phyloP scores from a whole-genome alignment of 305 asterid genomes.

The Lippia alba region DNA sequence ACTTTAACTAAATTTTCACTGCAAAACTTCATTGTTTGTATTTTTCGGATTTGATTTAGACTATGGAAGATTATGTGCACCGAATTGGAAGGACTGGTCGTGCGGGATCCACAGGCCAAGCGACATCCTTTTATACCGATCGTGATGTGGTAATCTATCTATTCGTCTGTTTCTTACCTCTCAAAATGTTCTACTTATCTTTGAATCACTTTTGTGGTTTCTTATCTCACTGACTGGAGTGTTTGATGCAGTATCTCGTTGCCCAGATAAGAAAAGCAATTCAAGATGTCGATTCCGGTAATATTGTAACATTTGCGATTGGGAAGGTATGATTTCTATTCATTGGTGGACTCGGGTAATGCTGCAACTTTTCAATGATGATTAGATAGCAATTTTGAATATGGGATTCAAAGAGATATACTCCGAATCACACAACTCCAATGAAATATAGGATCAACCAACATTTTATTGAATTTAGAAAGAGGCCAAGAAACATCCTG shows the following conservation, averaged over 20 bases:
- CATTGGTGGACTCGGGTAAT: too few relatives aligned
- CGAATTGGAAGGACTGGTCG: constrained; percentile 95
- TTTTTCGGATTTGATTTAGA: constrained; percentile 45
- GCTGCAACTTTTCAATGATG: too few relatives aligned
- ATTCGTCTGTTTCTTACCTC: neutral
- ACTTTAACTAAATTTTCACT: constrained; percentile 17
- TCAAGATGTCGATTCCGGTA: constrained; percentile 69
- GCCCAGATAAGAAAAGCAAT: constrained; percentile 72
- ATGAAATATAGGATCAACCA: too few relatives aligned
- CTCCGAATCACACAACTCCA: too few relatives aligned
- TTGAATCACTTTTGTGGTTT: neutral
- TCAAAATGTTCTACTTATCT: neutral
- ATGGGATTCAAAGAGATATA: neutral
- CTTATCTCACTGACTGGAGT: constrained; percentile 1
- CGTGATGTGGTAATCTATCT: constrained; percentile 66
- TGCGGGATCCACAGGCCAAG: constrained; percentile 90
- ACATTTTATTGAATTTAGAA: too few relatives aligned
- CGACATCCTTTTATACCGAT: constrained; percentile 82
- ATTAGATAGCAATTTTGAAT: neutral
- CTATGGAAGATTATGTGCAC: constrained; percentile 94
- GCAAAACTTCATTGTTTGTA: constrained; percentile 31
- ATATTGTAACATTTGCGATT: constrained; percentile 57
- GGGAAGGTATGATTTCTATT: constrained; percentile 58
- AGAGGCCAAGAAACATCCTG: too few relatives aligned
- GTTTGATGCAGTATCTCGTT: constrained; percentile 56